phyloP scores from a whole-genome alignment of 2,329 filamentous ascomycete genomes.

The Trichothecium roseum region DNA sequence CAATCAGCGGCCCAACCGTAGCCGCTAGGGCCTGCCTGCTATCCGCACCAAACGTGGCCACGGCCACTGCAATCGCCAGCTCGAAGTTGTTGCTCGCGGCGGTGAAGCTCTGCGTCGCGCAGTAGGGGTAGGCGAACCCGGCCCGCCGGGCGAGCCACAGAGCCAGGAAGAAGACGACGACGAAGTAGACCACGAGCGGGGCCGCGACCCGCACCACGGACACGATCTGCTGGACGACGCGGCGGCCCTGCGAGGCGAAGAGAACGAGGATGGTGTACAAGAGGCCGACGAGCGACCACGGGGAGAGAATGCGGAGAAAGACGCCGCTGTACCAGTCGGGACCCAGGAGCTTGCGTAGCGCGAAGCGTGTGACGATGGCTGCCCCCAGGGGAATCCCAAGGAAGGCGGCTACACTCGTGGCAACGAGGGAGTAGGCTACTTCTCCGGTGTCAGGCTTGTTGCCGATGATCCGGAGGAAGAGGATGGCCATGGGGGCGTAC shows the following conservation, averaged over 20 bases:
- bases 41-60: constrained; percentile 67
- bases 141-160: constrained; percentile 49
- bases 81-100: constrained; percentile 93
- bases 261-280: constrained; percentile 81
- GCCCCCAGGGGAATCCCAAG: constrained; percentile 75
- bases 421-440: constrained; percentile 55
- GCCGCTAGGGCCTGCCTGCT: constrained; percentile 74
- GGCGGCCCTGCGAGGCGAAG: constrained; percentile 70
- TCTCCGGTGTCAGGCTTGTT: constrained; percentile 21
- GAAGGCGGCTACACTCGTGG: constrained; percentile 74
- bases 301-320: constrained; percentile 61
- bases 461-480: constrained; percentile 63
- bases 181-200: constrained; percentile 73
- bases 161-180: constrained; percentile 62
- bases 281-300: constrained; percentile 71
- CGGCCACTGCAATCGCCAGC: constrained; percentile 77
- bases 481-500: constrained; percentile 57
- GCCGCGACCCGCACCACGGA: constrained; percentile 73
- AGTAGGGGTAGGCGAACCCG: constrained; percentile 64
- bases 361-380: constrained; percentile 65
- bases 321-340: constrained; percentile 52
- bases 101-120: constrained; percentile 73
- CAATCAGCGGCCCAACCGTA: constrained; percentile 77
- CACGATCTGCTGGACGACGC: constrained; percentile 74
- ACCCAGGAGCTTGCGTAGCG: constrained; percentile 43